A percentile compares a stretch with the other conserved stretches of the same genome.
These are phyloP conservation scores for Serendipita sp. DNA, from an alignment of 768 basidiomycete genomes.

Conservation along the genomic window DNA sequence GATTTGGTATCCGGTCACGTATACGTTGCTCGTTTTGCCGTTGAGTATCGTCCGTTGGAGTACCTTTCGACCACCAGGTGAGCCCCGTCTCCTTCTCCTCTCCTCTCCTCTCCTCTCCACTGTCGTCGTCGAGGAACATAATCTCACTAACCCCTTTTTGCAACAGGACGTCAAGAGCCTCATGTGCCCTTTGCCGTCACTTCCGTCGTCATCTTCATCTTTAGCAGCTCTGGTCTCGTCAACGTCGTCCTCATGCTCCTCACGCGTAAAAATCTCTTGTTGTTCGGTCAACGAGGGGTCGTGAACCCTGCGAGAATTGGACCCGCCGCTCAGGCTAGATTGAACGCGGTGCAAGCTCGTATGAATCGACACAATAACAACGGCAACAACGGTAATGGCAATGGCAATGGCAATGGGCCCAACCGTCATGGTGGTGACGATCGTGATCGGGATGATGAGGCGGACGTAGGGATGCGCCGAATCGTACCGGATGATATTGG, in stretches of 20 bases:
- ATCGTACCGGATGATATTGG: too few species aligned
- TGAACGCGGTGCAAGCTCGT: neutral
- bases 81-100: neutral
- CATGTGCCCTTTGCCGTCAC: conserved; percentile 19
- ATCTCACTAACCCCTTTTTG: neutral
- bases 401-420: too few species aligned
- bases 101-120: neutral
- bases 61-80: conserved; percentile 15
- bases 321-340: neutral
- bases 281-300: conserved; percentile 15
- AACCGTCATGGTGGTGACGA: neutral
- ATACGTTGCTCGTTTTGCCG: conserved; percentile 25
- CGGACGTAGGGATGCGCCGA: neutral
- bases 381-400: too few species aligned
- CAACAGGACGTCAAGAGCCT: neutral
- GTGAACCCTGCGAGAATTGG: conserved; percentile 5
- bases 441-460: neutral
- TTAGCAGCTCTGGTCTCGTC: conserved; percentile 24
- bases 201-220: conserved; percentile 21
- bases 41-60: conserved; percentile 28
- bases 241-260: conserved; percentile 27
- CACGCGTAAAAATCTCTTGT: conserved; percentile 22
- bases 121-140: neutral
- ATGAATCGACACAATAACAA: neutral
- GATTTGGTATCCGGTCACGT: conserved; percentile 23